Evolutionary conservation across 2,329 filamentous ascomycete genomes (phyloP).

Genomic region (Cytospora piceae): DNA sequence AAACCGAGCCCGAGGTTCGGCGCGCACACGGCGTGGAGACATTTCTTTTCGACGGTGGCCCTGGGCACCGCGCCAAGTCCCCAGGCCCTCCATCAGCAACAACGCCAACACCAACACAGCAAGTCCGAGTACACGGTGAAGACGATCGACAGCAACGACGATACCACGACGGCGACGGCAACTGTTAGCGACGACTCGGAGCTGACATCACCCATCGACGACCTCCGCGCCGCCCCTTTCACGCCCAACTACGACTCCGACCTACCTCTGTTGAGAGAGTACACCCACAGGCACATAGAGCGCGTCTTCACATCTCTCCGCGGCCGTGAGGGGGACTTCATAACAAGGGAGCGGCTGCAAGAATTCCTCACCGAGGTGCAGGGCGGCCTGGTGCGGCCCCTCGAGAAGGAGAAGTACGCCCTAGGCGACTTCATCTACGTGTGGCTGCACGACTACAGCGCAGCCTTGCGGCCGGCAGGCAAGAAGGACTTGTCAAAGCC

Average conservation of each 20-base stretch:
- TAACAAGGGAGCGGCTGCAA: constrained; percentile 44
- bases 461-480: constrained; percentile 49
- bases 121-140: constrained; percentile 20
- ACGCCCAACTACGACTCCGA: constrained; percentile 24
- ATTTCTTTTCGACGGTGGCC: constrained; percentile 29
- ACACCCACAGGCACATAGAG: constrained; percentile 53
- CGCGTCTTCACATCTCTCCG: constrained; percentile 52
- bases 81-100: constrained; percentile 15
- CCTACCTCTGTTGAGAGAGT: constrained; percentile 50
- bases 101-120: constrained; percentile 15
- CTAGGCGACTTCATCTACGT: constrained; percentile 55
- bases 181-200: constrained; percentile 6
- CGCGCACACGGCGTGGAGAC: constrained; percentile 30
- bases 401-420: constrained; percentile 48
- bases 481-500: constrained; percentile 66
- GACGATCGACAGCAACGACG: constrained; percentile 14
- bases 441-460: constrained; percentile 49
- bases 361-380: constrained; percentile 57
- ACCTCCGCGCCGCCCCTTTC: constrained; percentile 19
- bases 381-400: constrained; percentile 44
- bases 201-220: constrained; percentile 11
- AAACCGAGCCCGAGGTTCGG: constrained; percentile 28
- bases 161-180: constrained; percentile 5
- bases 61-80: constrained; percentile 24
- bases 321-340: constrained; percentile 36